Conservation (phyloP, 2,329 filamentous ascomycete genomes). For the Penicillium sp. region DNA sequence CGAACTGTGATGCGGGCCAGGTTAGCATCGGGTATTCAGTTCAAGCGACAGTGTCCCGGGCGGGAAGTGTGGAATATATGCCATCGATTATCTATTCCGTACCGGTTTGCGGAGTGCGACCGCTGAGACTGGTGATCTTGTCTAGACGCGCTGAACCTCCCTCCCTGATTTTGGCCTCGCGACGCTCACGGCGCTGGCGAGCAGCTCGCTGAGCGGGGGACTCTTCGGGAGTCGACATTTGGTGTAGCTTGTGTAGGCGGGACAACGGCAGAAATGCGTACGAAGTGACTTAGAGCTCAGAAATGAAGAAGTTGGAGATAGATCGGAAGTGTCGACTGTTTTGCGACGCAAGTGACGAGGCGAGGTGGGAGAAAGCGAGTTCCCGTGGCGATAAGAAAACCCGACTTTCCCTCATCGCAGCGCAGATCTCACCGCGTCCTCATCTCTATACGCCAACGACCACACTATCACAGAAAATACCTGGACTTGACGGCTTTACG, state of each 20-base stretch:
- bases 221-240: slow-evolving; percentile 42
- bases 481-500: too few relatives aligned
- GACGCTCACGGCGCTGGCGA: slow-evolving; percentile 60
- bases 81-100: too few relatives aligned
- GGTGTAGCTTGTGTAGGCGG: too few relatives aligned
- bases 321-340: slow-evolving; percentile 3
- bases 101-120: slow-evolving; percentile 46
- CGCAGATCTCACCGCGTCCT: neutral
- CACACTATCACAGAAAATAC: too few relatives aligned
- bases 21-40: slow-evolving; percentile 10
- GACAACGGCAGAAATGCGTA: too few relatives aligned
- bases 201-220: slow-evolving; percentile 52
- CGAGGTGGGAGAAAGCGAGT: neutral
- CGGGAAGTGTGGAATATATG: neutral
- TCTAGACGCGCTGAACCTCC: slow-evolving; percentile 59
- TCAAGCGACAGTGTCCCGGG: neutral
- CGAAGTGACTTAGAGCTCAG: neutral
- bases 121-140: slow-evolving; percentile 61
- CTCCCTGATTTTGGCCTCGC: slow-evolving; percentile 60
- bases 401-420: neutral
- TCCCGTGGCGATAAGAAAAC: slow-evolving; percentile 22
- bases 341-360: too few relatives aligned
- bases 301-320: neutral
- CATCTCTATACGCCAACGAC: neutral
- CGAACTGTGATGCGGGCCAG: slow-evolving; percentile 17